Base-by-base conservation (phyloP, 2,329 filamentous ascomycete genomes). In the Ophiosphaerella korrae region DNA sequence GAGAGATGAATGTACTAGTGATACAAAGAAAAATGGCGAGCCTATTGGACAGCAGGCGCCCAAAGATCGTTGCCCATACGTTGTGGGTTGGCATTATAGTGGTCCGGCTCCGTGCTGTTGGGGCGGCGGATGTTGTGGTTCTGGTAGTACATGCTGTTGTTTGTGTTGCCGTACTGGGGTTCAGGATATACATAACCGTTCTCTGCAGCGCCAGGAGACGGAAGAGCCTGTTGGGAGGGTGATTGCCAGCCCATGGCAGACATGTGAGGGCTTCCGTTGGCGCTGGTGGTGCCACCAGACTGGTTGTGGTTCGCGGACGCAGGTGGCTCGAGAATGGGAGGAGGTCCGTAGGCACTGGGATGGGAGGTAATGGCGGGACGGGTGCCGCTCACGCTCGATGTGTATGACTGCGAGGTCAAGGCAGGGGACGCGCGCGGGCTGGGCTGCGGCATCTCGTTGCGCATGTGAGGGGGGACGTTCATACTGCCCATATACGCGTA, bases 221-320 rank as follows among this genome's bases (percentile, higher is more conserved):
- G 85, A 59, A 91, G 85, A 29, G 83, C 82, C 57, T 85, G 84
- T 60, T 92, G 89, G 2, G 87, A 85, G 3, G 92, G 92, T 4
- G 92, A 95, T 60, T 91, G 89, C 92, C 93, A 97, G 47, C 90
- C 89, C 55, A 90, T 82, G 53, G 82, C 86, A 55, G 78, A 76
- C 85, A 96, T 90, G 73, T 97, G 92, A 43, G 93, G 92, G 73
- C 92, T 96, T 45, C 89, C 89, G 49, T 80, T 85, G n/a, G 84
- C 87, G 69, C 90, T 96, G 52, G 55, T 63, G 31, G 62, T 64
- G 29, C 69, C 67, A 1, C 83, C 85, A 2, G 84, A 80, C 63
- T 88, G 87, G 58, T 88, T 86, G 52, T 89, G 87, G 70, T 93
- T 90, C 55, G 90, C 83, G 72, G 85, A 92, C 23, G 86, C 79